phyloP scores from a whole-genome alignment of 1,284 basidiomycete genomes.

The Apiotrichum mycotoxinovorans region DNA sequence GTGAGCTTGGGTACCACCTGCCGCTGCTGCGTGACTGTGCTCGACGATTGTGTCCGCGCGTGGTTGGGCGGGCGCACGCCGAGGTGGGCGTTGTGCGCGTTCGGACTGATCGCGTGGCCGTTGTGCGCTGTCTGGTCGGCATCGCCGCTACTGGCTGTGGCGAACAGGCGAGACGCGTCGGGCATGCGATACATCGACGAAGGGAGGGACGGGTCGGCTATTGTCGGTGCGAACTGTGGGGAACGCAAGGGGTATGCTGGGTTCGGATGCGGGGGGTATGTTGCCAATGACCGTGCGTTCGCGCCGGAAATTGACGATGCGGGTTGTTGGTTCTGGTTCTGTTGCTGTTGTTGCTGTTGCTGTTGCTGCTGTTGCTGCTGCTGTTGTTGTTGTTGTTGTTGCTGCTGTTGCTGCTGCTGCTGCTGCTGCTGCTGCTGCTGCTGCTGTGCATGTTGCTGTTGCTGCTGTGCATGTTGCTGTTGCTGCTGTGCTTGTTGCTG shows the following conservation, averaged over 20 bases:
- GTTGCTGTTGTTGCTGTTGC: slow-evolving; percentile 8
- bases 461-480: slow-evolving; percentile 6
- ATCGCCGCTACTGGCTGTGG: background rate
- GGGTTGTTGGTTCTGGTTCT: slow-evolving; percentile 7
- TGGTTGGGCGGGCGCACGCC: background rate
- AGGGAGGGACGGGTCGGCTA: slow-evolving; percentile 14
- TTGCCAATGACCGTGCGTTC: slow-evolving; percentile 1
- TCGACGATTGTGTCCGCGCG: background rate
- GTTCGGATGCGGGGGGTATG: background rate
- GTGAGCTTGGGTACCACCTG: background rate
- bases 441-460: slow-evolving; percentile 8
- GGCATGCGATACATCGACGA: slow-evolving; percentile 13
- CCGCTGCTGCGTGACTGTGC: background rate
- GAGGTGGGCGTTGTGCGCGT: background rate
- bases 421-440: slow-evolving; percentile 8
- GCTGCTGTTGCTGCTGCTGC: slow-evolving; percentile 16
- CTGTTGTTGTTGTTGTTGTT: slow-evolving; percentile 15
- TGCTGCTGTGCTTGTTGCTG: slow-evolving; percentile 12
- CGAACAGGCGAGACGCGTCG: slow-evolving; percentile 3
- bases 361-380: slow-evolving; percentile 9
- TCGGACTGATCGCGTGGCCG: background rate
- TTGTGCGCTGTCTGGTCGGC: no score
- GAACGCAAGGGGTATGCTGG: slow-evolving; percentile 1
- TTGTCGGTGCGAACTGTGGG: slow-evolving; percentile 10
- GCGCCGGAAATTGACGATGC: background rate